These are phyloP conservation scores for Eucalyptus sp. DNA, from an alignment of 345 rosid species.

Conservation along the genomic window DNA sequence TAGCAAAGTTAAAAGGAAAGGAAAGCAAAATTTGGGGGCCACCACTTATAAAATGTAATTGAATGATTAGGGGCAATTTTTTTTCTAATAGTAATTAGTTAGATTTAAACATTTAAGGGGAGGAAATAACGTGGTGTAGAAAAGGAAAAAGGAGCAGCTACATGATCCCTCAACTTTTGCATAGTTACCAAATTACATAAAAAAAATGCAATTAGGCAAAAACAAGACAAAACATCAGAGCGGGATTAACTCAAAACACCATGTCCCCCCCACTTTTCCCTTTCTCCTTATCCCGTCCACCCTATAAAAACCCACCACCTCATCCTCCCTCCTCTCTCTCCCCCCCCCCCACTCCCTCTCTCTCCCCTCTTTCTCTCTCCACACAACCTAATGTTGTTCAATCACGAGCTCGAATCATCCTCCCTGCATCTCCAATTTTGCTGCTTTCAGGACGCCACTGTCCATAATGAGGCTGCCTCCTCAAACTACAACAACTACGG, in stretches of 20 bases:
- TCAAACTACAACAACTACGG: too few relatives aligned
- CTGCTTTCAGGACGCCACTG: neutral
- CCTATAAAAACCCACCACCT: too few relatives aligned
- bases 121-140: too few relatives aligned
- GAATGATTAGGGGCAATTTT: too few relatives aligned
- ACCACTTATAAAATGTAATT: too few relatives aligned
- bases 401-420: neutral
- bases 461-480: neutral
- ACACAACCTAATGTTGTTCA: neutral
- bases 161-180: neutral
- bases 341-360: too few relatives aligned
- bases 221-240: neutral
- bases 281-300: neutral
- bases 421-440: neutral
- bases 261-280: too few relatives aligned
- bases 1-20: too few relatives aligned
- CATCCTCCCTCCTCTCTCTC: too few relatives aligned
- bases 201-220: neutral
- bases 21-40: too few relatives aligned
- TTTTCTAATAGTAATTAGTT: fast-evolving
- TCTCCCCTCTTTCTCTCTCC: too few relatives aligned
- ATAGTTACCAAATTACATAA: neutral
- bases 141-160: too few relatives aligned
- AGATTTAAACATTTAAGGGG: neutral
- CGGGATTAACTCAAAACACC: neutral